A percentile compares a stretch with the other conserved stretches of the same genome.
Evolutionary conservation across 768 basidiomycete genomes (phyloP).

Genomic region (Tricholoma hemisulphureum): DNA sequence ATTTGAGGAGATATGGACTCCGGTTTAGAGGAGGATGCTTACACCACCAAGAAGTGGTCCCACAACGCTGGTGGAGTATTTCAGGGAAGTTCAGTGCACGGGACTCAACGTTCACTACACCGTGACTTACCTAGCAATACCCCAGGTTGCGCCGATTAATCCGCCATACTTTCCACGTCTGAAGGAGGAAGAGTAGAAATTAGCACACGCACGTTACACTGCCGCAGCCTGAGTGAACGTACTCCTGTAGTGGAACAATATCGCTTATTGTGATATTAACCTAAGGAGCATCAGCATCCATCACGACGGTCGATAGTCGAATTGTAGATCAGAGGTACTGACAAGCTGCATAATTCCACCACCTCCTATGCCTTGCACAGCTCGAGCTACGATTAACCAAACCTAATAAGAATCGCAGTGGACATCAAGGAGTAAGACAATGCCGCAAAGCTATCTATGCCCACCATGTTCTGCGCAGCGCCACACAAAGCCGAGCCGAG

Average conservation of each 20-base stretch:
- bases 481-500: constrained; percentile 81
- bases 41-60: constrained; percentile 85
- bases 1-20: neutral
- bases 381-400: constrained; percentile 75
- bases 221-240: constrained; percentile 21
- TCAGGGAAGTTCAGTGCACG: neutral
- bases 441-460: neutral
- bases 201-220: too few relatives aligned
- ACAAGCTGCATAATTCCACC: constrained; percentile 77
- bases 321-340: neutral
- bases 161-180: constrained; percentile 81
- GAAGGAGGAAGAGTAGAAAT: constrained; percentile 3
- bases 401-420: constrained; percentile 26
- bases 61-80: constrained; percentile 44
- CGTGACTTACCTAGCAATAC: constrained; percentile 45
- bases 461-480: constrained; percentile 69
- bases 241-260: constrained; percentile 80
- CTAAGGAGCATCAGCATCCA: constrained; percentile 21
- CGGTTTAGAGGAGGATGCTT: constrained; percentile 35
- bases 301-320: neutral
- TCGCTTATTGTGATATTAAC: constrained; percentile 78
- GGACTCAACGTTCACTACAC: too few relatives aligned
- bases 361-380: constrained; percentile 82
- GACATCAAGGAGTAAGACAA: neutral
- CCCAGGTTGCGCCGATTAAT: constrained; percentile 77